Evolutionary conservation across 371 early-diverging fungal genomes (phyloP).

Genomic region (Entomophthora muscae): DNA sequence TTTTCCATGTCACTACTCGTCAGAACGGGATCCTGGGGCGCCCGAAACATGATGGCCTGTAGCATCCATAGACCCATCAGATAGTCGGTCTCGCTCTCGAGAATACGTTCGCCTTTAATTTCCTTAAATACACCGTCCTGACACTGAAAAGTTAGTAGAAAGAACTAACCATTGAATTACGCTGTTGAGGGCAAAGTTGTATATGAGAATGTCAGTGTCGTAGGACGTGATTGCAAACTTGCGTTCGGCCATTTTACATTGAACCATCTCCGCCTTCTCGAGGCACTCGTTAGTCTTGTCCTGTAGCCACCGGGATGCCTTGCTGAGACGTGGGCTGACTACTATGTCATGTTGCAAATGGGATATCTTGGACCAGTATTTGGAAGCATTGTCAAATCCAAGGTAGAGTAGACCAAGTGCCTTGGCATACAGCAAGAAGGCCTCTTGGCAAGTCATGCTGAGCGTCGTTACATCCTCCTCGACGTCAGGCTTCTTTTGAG

Average conservation of each 20-base stretch:
- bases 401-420: slow-evolving; percentile 10
- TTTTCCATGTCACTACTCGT: neutral
- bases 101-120: neutral
- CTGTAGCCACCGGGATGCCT: slow-evolving; percentile 71
- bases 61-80: neutral
- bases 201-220: neutral
- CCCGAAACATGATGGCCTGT: neutral
- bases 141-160: neutral
- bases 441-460: slow-evolving; percentile 2
- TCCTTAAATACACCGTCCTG: neutral
- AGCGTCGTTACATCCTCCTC: slow-evolving; percentile 9
- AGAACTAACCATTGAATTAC: neutral
- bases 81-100: neutral
- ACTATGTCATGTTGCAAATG: neutral
- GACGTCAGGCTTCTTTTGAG: slow-evolving; percentile 8
- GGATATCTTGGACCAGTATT: neutral
- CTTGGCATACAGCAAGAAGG: neutral
- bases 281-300: slow-evolving; percentile 70
- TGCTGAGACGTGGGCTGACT: neutral
- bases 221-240: neutral
- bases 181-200: neutral
- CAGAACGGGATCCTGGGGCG: neutral
- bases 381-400: slow-evolving; percentile 1
- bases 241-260: neutral
- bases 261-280: slow-evolving; percentile 48